Conservation (phyloP, 2,329 filamentous ascomycete genomes). For the Aspergillus thermomutatus region DNA sequence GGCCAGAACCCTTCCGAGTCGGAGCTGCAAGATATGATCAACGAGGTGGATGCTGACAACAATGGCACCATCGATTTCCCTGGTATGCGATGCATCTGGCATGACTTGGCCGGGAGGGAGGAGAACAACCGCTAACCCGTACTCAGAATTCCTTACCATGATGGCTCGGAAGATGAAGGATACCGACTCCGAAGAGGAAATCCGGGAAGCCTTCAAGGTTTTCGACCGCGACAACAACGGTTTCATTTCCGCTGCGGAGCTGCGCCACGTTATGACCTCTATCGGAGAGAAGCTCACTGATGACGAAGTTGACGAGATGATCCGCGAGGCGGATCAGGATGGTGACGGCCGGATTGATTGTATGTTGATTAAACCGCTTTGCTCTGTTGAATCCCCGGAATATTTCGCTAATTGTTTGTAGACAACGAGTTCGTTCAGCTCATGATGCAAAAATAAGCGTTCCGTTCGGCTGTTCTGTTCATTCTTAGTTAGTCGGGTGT, state of each 20-base stretch:
- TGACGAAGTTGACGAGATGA: constrained; percentile 91
- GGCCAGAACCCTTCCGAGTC: constrained; percentile 89
- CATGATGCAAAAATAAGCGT: constrained; percentile 87
- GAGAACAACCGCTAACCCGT: constrained; percentile 11
- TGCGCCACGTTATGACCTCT: constrained; percentile 88
- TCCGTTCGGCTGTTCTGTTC: constrained; percentile 22
- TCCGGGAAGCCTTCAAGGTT: constrained; percentile 84
- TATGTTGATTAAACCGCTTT: constrained; percentile 45
- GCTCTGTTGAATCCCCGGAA: neutral
- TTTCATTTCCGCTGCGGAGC: constrained; percentile 83
- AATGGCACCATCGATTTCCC: constrained; percentile 91
- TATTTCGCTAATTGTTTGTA: constrained; percentile 38
- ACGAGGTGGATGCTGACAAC: constrained; percentile 89
- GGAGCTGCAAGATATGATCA: constrained; percentile 90
- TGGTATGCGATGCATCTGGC: constrained; percentile 52
- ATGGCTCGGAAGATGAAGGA: constrained; percentile 96
- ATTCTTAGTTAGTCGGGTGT: constrained; percentile 28
- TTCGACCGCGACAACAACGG: constrained; percentile 91
- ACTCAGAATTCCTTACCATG: constrained; percentile 81
- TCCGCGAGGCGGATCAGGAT: constrained; percentile 85
- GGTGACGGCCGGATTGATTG: constrained; percentile 86
- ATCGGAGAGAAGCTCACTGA: constrained; percentile 90
- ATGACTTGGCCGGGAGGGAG: neutral
- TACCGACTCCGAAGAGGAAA: constrained; percentile 87
- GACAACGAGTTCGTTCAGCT: constrained; percentile 92